Percentiles rank a stretch among this genome's conserved stretches.
These are phyloP conservation scores for Amanita muscaria DNA, from an alignment of 768 basidiomycete genomes.

Conservation along the genomic window DNA sequence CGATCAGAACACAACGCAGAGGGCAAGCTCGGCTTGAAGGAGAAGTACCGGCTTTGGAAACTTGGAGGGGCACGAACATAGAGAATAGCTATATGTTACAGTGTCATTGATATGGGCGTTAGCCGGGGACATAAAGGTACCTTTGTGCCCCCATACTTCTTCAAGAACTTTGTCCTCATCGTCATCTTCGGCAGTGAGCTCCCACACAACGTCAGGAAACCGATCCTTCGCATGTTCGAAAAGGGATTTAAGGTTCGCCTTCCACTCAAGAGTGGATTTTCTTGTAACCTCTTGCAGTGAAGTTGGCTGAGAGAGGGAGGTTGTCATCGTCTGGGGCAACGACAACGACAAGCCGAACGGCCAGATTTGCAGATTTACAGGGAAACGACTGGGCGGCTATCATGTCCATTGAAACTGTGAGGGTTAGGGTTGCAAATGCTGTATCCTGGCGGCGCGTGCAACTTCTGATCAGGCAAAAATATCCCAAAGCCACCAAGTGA, in stretches of 20 bases:
- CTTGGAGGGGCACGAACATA: constrained; percentile 91
- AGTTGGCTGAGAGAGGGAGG: constrained; percentile 25
- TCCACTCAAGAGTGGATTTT: constrained; percentile 68
- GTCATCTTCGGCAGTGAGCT: constrained; percentile 44
- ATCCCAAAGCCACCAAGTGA: too few relatives aligned
- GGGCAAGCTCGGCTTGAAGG: constrained; percentile 52
- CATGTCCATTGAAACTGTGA: neutral
- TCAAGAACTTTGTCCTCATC: constrained; percentile 36
- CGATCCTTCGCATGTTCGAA: constrained; percentile 82
- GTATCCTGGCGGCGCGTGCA: too few relatives aligned
- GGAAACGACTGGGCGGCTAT: neutral
- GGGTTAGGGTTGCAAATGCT: constrained; percentile 5
- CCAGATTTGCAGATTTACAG: constrained; percentile 8
- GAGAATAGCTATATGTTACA: constrained; percentile 58
- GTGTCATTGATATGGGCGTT: neutral
- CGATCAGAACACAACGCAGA: constrained; percentile 42
- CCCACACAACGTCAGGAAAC: constrained; percentile 98
- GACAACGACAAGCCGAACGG: neutral
- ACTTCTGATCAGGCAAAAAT: too few relatives aligned
- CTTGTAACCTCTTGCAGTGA: constrained; percentile 56
- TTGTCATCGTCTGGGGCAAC: constrained; percentile 6
- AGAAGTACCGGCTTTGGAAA: constrained; percentile 87
- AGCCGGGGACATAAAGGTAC: constrained; percentile 31
- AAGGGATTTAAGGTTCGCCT: constrained; percentile 65
- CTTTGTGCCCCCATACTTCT: constrained; percentile 93